A percentile compares a stretch with the other conserved stretches of the same genome.
phyloP scores from a whole-genome alignment of 2,329 filamentous ascomycete genomes.

The Cryphonectria radicalis region DNA sequence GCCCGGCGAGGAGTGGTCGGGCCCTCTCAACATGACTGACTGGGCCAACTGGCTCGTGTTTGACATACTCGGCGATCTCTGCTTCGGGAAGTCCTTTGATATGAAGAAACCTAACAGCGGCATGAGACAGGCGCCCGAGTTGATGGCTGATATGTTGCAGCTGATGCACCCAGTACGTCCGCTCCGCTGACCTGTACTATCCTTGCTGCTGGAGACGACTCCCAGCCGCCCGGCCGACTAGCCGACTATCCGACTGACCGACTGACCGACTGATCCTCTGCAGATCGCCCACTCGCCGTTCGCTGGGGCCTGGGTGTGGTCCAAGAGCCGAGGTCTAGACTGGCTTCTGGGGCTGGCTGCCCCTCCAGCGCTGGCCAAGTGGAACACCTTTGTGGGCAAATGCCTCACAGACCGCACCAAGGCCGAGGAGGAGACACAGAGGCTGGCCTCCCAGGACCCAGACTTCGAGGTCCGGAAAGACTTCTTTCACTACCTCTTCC shows the following conservation, averaged over 20 bases:
- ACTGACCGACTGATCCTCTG: not conserved
- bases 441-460: conserved; percentile 7
- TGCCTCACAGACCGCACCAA: conserved; percentile 31
- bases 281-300: conserved; percentile 34
- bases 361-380: conserved; percentile 32
- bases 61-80: conserved; percentile 31
- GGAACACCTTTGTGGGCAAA: conserved; percentile 32
- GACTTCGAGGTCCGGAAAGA: conserved; percentile 32
- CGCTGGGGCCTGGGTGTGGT: conserved; percentile 33
- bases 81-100: conserved; percentile 30
- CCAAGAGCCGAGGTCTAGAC: conserved; percentile 34
- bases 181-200: too few species aligned
- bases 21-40: conserved; percentile 20
- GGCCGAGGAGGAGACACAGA: conserved; percentile 26
- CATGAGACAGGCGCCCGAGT: conserved; percentile 17
- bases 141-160: conserved; percentile 28
- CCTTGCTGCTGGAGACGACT: not conserved
- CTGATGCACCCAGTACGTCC: conserved; percentile 30
- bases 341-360: conserved; percentile 31
- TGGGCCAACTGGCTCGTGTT: conserved; percentile 27
- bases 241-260: not conserved
- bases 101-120: conserved; percentile 30
- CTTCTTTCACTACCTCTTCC: conserved; percentile 35
- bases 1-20: conserved; percentile 21
- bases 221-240: not conserved